Base-by-base conservation (phyloP, 768 basidiomycete genomes). In the Lepiota brunneoincarnata region DNA sequence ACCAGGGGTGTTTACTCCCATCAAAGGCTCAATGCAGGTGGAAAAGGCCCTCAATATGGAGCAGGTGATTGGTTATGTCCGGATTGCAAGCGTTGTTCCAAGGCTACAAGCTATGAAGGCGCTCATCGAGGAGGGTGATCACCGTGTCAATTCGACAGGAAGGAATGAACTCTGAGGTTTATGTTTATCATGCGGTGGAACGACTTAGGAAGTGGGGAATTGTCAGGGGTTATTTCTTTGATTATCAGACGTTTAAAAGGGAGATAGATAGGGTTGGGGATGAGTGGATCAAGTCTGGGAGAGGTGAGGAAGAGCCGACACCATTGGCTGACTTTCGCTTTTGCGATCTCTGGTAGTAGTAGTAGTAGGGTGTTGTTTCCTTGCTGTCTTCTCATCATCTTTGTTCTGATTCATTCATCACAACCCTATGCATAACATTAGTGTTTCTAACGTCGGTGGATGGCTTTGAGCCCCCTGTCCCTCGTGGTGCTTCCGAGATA, bases 31-130 rank as follows among this genome's bases (percentile, higher is more conserved):
- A 2, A 39, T 38, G 24, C 12, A 11, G 3, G 17, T 46, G 4
- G 24, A 38, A 2, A 18, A 31, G 11, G 52, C 52, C 21, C 44
- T 54, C 23, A 7, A n/a, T 39, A 11, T 28, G 23, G 9, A 45
- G 28, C 24, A 39, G 4, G 52, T 45, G 2, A 4, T 54, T 36
- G 43, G 52, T 5, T 54, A 54, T 46, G 15, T 46, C 37, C 43
- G 52, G 4, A 38, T 54, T 5, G 44, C 52, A 3, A 38, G 46
- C 6, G 6, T 11, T 18, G 43, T 46, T 9, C 31, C 31, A 24
- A 24, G 20, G 37, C 17, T 24, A 3, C 24, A 26, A 7, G 6
- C 11, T 6, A 28, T 54, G 35, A 11, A 10, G 12, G 15, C n/a
- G 5, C 14, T 31, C 18, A 39, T 54, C 17, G n/a, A 20, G 9